A percentile compares a stretch with the other conserved stretches of the same genome.
These are phyloP conservation scores for Vanrija humicola DNA, from an alignment of 1,284 basidiomycete genomes.

Conservation along the genomic window DNA sequence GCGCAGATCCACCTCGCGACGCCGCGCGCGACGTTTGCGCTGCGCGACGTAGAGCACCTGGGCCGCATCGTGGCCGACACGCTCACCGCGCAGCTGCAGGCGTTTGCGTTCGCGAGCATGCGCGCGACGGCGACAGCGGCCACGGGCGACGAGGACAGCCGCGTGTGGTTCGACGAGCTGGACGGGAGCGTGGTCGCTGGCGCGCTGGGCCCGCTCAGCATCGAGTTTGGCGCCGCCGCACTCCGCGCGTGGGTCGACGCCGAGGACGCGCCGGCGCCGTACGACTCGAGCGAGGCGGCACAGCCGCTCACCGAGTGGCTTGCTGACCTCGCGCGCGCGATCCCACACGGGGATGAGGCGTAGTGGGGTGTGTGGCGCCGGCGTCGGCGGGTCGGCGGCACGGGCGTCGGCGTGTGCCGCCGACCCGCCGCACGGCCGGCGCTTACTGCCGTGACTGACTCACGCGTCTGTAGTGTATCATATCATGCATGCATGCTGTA, in stretches of 20 bases:
- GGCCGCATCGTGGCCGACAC: conserved; percentile 22
- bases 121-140: not conserved
- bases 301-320: conserved; percentile 12
- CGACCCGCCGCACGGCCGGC: not conserved
- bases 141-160: not conserved
- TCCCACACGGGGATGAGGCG: not conserved
- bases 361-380: not conserved
- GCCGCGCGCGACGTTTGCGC: conserved; percentile 26
- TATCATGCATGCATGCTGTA: not conserved
- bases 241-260: conserved; percentile 6
- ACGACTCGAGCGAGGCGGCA: conserved; percentile 6
- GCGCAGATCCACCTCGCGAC: conserved; percentile 11
- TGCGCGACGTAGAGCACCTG: conserved; percentile 27
- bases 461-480: not conserved
- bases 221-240: conserved; percentile 7
- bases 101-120: conserved; percentile 1
- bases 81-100: conserved; percentile 21
- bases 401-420: no score
- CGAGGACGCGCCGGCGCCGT: not conserved
- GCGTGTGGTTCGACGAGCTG: conserved; percentile 30
- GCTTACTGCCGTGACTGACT: not conserved
- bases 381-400: no score
- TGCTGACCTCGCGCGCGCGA: not conserved
- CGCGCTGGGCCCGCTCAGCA: conserved; percentile 15
- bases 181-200: conserved; percentile 23